These are phyloP conservation scores for Apiosordaria backusii DNA, from an alignment of 495 filamentous ascomycete genomes.

Conservation along the genomic window DNA sequence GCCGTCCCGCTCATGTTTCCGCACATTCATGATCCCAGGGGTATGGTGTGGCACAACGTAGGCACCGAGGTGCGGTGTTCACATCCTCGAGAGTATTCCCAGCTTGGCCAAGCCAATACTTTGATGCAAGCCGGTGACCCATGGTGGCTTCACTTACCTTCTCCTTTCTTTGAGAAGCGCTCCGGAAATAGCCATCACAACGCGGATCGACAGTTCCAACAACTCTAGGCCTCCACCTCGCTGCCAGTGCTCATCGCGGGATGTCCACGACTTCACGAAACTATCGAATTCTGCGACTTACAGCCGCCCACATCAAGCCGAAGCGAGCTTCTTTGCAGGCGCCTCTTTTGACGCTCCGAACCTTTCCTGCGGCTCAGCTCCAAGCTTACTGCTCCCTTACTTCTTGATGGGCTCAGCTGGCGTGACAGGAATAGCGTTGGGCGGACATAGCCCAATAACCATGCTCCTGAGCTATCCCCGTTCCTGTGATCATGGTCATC, in stretches of 20 bases:
- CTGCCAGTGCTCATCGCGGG: neutral
- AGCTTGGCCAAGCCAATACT: conserved; percentile 18
- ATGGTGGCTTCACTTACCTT: neutral
- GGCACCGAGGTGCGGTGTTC: neutral
- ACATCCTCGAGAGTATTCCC: neutral
- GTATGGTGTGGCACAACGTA: neutral
- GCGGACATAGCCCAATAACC: neutral
- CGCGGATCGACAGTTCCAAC: neutral
- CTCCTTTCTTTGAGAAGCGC: neutral
- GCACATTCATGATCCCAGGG: neutral
- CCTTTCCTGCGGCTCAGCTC: neutral
- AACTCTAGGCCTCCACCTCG: neutral
- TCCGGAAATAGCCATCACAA: neutral
- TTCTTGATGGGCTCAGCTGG: too few species aligned
- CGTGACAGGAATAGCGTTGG: neutral
- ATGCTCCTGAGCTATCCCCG: neutral
- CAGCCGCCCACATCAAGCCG: neutral
- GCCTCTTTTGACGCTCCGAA: neutral
- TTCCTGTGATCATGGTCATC: neutral
- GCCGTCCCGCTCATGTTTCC: neutral
- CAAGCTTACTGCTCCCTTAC: neutral
- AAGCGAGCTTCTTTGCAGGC: neutral
- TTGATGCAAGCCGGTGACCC: neutral
- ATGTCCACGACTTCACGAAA: neutral
- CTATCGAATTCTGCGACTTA: conserved; percentile 13